Evolutionary conservation across 345 rosid genomes (phyloP).

Genomic region (Populus ilicifolia): DNA sequence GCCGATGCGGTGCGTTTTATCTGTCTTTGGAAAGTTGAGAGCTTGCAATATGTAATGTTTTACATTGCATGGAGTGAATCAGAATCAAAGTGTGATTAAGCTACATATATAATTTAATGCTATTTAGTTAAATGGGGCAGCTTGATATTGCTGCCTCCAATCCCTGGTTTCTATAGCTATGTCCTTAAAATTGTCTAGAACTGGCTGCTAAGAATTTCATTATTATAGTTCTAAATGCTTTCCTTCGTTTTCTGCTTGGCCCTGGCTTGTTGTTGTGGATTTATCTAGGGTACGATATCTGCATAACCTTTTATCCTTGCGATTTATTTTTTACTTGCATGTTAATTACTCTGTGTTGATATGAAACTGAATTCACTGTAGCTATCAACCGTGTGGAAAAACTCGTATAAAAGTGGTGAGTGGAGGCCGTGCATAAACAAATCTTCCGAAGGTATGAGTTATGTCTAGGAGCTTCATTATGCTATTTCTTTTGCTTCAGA

Average conservation of each 20-base stretch:
- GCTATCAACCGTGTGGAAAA: slow-evolving; percentile 90
- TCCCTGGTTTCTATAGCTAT: neutral
- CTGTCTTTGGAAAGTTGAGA: slow-evolving; percentile 11
- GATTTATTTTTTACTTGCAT: neutral
- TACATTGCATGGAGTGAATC: neutral
- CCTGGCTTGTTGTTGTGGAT: neutral
- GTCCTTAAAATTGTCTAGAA: neutral
- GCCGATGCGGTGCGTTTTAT: slow-evolving; percentile 70
- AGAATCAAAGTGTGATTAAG: neutral
- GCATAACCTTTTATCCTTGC: neutral
- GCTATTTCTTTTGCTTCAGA: neutral
- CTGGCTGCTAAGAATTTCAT: neutral
- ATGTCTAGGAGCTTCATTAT: neutral
- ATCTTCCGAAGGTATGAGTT: slow-evolving; percentile 62
- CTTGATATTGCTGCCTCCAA: neutral
- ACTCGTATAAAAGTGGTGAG: slow-evolving; percentile 63
- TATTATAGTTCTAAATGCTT: neutral
- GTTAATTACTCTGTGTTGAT: neutral
- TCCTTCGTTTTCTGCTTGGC: neutral
- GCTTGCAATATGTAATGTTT: neutral
- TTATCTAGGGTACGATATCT: neutral
- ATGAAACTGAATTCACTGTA: slow-evolving; percentile 28
- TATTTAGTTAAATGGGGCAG: neutral
- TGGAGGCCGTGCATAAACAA: slow-evolving; percentile 76
- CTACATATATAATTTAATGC: neutral